Conservation (phyloP, 352 stramenopile species). For the Peronospora destructor region DNA sequence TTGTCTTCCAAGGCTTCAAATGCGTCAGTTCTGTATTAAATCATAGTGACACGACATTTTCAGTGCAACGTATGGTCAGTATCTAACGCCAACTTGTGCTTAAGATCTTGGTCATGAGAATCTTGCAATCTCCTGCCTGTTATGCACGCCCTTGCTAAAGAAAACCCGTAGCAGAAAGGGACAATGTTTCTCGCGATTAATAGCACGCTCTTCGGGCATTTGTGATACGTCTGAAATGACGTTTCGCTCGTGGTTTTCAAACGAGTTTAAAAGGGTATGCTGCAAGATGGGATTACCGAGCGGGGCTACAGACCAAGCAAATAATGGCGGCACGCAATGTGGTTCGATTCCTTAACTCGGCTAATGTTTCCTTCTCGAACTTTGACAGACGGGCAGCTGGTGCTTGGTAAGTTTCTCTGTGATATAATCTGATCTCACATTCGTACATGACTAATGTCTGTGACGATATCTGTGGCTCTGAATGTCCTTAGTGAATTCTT, state of each 20-base stretch:
- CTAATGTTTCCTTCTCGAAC: slow-evolving; percentile 79
- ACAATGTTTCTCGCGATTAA: slow-evolving; percentile 65
- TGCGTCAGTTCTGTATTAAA: slow-evolving; percentile 39
- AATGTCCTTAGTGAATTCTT: slow-evolving; percentile 65
- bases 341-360: slow-evolving; percentile 81
- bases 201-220: slow-evolving; percentile 26
- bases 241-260: background rate
- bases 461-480: slow-evolving; percentile 4
- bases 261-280: slow-evolving; percentile 1
- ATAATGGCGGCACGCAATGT: slow-evolving; percentile 76
- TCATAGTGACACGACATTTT: background rate
- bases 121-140: slow-evolving; percentile 27
- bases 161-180: slow-evolving; percentile 67
- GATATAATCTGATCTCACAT: background rate
- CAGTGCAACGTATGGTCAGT: slow-evolving; percentile 6
- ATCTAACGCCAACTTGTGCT: background rate
- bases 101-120: background rate
- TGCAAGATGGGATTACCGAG: background rate
- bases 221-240: background rate
- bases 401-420: slow-evolving; percentile 47
- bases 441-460: too few species aligned
- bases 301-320: background rate
- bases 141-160: slow-evolving; percentile 43
- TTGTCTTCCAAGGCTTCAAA: slow-evolving; percentile 51
- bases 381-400: slow-evolving; percentile 68